Evolutionary conservation across 2,329 filamentous ascomycete species (phyloP).

Genomic region (Aphanocladium album): DNA sequence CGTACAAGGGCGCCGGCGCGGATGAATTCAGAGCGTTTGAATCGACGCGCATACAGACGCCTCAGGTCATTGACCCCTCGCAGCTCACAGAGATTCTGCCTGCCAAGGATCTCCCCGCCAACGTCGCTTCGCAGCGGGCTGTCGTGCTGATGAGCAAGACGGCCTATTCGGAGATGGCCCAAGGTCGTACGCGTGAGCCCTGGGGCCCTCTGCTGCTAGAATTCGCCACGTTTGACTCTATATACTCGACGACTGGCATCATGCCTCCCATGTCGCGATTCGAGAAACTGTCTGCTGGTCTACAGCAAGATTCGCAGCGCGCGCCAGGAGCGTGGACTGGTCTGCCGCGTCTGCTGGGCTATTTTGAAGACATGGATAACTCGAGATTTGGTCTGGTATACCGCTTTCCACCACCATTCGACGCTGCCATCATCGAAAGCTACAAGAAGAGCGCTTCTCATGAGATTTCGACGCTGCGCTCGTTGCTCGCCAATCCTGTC

Average conservation of each 20-base stretch:
- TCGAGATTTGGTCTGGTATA: slow-evolving; percentile 72
- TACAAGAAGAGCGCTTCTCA: slow-evolving; percentile 45
- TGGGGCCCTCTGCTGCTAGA: slow-evolving; percentile 62
- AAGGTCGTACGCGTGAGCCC: slow-evolving; percentile 36
- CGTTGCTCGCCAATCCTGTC: slow-evolving; percentile 47
- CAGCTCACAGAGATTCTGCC: slow-evolving; percentile 45
- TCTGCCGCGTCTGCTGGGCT: slow-evolving; percentile 57
- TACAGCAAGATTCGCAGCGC: slow-evolving; percentile 50
- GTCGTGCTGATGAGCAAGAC: slow-evolving; percentile 47
- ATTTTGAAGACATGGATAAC: slow-evolving; percentile 68
- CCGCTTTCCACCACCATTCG: slow-evolving; percentile 63
- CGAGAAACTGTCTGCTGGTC: slow-evolving; percentile 55
- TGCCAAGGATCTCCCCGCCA: slow-evolving; percentile 31
- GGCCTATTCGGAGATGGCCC: slow-evolving; percentile 45
- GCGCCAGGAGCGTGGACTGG: slow-evolving; percentile 55
- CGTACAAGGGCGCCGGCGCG: slow-evolving; percentile 31
- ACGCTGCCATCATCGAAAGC: slow-evolving; percentile 49
- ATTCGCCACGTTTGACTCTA: slow-evolving; percentile 60
- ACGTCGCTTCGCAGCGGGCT: slow-evolving; percentile 34
- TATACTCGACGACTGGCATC: slow-evolving; percentile 58
- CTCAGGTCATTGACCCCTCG: slow-evolving; percentile 53
- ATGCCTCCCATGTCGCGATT: slow-evolving; percentile 61
- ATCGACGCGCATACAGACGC: slow-evolving; percentile 56
- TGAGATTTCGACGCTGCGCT: slow-evolving; percentile 48
- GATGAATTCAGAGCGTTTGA: slow-evolving; percentile 51